Evolutionary conservation across 2,329 filamentous ascomycete genomes (phyloP).

Genomic region (Curvularia hawaiiensis): DNA sequence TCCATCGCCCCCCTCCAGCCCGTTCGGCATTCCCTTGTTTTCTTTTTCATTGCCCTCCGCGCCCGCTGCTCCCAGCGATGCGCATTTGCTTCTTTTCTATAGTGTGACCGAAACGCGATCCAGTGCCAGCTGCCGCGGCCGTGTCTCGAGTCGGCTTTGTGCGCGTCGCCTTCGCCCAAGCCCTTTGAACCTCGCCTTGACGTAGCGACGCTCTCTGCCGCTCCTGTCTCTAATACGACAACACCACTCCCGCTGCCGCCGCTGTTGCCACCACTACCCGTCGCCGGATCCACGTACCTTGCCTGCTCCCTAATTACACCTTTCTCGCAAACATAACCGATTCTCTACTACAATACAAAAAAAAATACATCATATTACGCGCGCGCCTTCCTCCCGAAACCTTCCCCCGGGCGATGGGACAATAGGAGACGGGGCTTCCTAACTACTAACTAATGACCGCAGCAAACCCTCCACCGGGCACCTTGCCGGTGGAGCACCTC

Average conservation of each 20-base stretch:
- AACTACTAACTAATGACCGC: conserved; percentile 50
- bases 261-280: conserved; percentile 5
- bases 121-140: conserved; percentile 30
- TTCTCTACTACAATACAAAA: conserved; percentile 4
- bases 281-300: conserved; percentile 8
- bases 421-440: conserved; percentile 23
- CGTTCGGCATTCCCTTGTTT: conserved; percentile 34
- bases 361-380: not conserved
- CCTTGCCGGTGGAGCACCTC: conserved; percentile 47
- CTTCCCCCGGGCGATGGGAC: conserved; percentile 34
- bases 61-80: conserved; percentile 39
- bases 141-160: conserved; percentile 24
- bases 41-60: conserved; percentile 32
- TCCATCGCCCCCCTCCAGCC: conserved; percentile 25
- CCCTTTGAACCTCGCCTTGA: conserved; percentile 25
- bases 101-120: conserved; percentile 38
- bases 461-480: conserved; percentile 50
- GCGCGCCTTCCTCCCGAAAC: conserved; percentile 7
- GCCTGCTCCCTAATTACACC: conserved; percentile 10
- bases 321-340: conserved; percentile 4
- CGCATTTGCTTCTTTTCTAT: conserved; percentile 30
- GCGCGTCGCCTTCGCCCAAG: conserved; percentile 33
- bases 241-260: not conserved
- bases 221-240: conserved; percentile 16
- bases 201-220: conserved; percentile 25